Percentiles rank a stretch among this genome's conserved stretches.
phyloP scores from a whole-genome alignment of 2,329 filamentous ascomycete species.

The Ceratocystis harringtonii region DNA sequence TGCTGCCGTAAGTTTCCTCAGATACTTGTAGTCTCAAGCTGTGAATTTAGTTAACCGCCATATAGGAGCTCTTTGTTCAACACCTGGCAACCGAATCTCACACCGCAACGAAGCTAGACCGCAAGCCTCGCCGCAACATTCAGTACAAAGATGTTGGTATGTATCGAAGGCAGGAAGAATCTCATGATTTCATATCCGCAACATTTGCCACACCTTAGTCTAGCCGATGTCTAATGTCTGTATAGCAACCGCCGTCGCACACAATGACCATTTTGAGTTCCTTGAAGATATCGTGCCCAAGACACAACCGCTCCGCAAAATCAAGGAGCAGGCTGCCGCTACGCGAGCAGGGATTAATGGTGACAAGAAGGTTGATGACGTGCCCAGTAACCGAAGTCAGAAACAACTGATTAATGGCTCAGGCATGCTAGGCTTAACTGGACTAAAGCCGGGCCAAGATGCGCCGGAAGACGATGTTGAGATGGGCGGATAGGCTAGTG shows the following conservation, averaged over 20 bases:
- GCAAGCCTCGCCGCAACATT: constrained; percentile 82
- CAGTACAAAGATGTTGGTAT: constrained; percentile 88
- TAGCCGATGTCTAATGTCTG: not conserved
- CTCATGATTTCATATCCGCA: not conserved
- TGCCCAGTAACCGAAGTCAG: constrained; percentile 15
- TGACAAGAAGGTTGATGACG: constrained; percentile 21
- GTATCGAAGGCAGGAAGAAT: constrained; percentile 18
- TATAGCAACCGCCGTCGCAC: constrained; percentile 66
- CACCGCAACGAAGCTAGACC: constrained; percentile 77
- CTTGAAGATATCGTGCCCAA: constrained; percentile 80
- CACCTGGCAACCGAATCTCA: constrained; percentile 74
- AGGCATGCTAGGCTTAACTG: constrained; percentile 12
- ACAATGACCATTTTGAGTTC: constrained; percentile 90
- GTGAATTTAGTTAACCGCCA: constrained; percentile 13
- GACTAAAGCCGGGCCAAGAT: constrained; percentile 32
- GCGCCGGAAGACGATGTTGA: constrained; percentile 33
- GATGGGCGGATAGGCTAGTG: constrained; percentile 40
- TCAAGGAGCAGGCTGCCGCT: constrained; percentile 48
- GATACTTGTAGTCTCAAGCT: constrained; percentile 4
- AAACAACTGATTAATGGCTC: constrained; percentile 18
- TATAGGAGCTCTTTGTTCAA: constrained; percentile 85
- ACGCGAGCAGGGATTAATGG: constrained; percentile 35
- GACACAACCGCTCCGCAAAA: constrained; percentile 64
- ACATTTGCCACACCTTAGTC: not conserved
- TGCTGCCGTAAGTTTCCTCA: constrained; percentile 48